Evolutionary conservation across 192 early-diverging fungal genomes (phyloP).

Genomic region (Rhizophagus sp.): DNA sequence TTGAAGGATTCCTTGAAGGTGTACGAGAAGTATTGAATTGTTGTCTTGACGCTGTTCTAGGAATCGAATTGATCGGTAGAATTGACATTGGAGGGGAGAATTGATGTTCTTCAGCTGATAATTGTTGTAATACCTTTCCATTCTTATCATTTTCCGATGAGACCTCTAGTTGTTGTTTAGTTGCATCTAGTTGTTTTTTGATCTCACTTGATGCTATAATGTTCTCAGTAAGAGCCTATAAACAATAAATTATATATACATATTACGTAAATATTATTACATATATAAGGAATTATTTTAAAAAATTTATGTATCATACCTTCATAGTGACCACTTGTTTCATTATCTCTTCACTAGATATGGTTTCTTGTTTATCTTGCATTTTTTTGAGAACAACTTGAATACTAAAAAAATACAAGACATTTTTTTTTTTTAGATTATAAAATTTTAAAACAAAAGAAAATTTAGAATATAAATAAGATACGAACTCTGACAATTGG

Average conservation of each 20-base stretch:
- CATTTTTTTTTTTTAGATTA: neutral
- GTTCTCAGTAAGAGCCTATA: conserved; percentile 29
- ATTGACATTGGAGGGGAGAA: neutral
- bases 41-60: conserved; percentile 32
- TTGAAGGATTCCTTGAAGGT: neutral
- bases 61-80: conserved; percentile 5
- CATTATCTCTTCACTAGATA: conserved; percentile 37
- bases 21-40: conserved; percentile 30
- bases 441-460: neutral
- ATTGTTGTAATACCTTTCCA: neutral
- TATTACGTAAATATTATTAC: no score
- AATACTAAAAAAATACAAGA: conserved; percentile 31
- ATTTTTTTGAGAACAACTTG: conserved; percentile 39
- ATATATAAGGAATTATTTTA: no score
- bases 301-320: neutral
- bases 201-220: conserved; percentile 24
- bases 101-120: neutral
- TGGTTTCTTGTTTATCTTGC: conserved; percentile 37
- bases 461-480: neutral
- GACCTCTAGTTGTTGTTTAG: neutral
- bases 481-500: conserved; percentile 43
- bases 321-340: conserved; percentile 32
- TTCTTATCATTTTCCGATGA: neutral
- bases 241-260: no score
- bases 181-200: conserved; percentile 17